Evolutionary conservation across 139 green algal genomes (phyloP).

Genomic region (Chlorella sp.): DNA sequence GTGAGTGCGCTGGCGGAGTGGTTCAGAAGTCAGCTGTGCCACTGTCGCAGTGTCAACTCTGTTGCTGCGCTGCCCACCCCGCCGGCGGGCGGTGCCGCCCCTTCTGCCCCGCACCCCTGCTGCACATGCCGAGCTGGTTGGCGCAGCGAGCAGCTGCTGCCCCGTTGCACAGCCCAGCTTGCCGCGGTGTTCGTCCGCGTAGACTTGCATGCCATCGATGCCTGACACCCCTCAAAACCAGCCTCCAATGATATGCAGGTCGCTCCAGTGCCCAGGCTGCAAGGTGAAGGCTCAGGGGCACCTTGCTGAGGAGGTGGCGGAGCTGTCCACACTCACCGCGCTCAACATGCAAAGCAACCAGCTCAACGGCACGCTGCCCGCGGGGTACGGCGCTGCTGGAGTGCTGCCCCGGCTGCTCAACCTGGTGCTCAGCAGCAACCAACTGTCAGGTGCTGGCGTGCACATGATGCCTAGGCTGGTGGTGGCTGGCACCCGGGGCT

Average conservation of each 20-base stretch:
- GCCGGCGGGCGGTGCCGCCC: no score
- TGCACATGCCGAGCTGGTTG: no score
- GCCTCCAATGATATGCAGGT: no score
- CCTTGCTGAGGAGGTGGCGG: neutral
- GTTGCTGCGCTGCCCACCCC: neutral
- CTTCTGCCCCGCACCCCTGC: no score
- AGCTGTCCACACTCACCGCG: neutral
- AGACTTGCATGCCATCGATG: no score
- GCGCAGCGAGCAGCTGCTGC: no score
- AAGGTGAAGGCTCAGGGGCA: neutral
- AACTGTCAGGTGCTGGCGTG: neutral
- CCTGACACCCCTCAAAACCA: no score
- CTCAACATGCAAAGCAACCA: constrained; percentile 21
- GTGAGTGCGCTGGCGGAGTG: neutral
- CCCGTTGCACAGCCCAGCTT: no score
- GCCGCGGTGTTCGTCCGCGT: no score
- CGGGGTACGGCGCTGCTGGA: neutral
- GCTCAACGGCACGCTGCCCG: neutral
- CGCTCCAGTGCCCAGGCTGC: neutral
- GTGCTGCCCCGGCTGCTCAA: neutral
- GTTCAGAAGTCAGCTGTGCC: neutral
- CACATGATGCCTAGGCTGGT: no score
- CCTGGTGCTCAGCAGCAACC: neutral
- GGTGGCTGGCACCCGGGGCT: no score
- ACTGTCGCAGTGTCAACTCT: neutral